Evolutionary conservation across 805 yeast genomes (phyloP), one percentile per base, ranked within the genome.

Genomic region (Candida wancherniae): DNA sequence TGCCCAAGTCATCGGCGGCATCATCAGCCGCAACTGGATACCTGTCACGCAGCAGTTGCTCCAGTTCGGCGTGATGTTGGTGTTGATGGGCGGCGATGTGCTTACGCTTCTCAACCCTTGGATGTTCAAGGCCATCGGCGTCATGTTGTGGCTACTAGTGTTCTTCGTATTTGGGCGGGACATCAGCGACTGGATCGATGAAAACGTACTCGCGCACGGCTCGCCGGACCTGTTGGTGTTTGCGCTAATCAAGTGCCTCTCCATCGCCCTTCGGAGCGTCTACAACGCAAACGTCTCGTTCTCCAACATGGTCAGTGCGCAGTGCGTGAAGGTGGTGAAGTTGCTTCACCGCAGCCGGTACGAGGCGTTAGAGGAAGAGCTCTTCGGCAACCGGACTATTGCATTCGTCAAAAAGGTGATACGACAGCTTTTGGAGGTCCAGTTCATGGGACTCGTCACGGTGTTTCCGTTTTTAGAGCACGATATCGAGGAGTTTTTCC

Each of bases 161-260:
- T 29, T 33, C 21, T 31, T 42, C 17, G 17, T 36, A 13, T 42
- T 36, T 22, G 47, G 48, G 4, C 23, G 13, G 8, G 35, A 31
- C 9, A 30, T 39, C 19, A 30, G 38, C 26, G 31, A 31, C 9
- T 42, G 48, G 48, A 27, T 44, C 17, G 40, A 44, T 18, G 18
- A 11, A 1, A 33, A 33, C 23, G 19, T 44, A 1, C 31, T 44
- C 9, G 22, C 15, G 4, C 22, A 19, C 9, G 40, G 35, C 5
- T 24, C 40, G 13, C 29, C 19, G 7, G 26, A 33, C 17, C 34
- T 28, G 22, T 23, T 29, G 2, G 47, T 37, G 11, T 32, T 26
- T 19, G 24, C 28, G 7, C 14, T 28, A 4, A 28, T 37, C 15
- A 29, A 21, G 15, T 12, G 19, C 7, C 22, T 39, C 7, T 24